Evolutionary conservation across 2,329 filamentous ascomycete species (phyloP).

Genomic region (Zasmidium cellare): DNA sequence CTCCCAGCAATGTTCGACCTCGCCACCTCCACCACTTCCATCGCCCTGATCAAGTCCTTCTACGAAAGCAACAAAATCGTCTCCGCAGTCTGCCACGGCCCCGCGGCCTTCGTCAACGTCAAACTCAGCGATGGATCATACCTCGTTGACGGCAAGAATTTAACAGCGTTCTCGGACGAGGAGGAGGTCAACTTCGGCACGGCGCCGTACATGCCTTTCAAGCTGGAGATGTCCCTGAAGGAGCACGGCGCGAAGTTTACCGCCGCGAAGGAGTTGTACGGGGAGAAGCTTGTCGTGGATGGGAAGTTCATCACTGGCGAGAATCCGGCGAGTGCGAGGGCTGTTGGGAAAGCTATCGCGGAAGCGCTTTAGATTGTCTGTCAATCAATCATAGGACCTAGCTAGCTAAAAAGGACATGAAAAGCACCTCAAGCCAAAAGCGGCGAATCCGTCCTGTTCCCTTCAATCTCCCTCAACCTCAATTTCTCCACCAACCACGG

Average conservation of each 20-base stretch:
- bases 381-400: not conserved
- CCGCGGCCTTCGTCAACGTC: constrained; percentile 62
- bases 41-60: constrained; percentile 63
- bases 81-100: constrained; percentile 69
- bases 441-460: constrained; percentile 1
- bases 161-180: not conserved
- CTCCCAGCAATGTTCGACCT: constrained; percentile 63
- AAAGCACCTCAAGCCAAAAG: not conserved
- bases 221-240: not conserved
- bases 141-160: constrained; percentile 43
- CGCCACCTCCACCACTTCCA: constrained; percentile 54
- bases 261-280: not conserved
- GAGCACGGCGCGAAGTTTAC: not conserved
- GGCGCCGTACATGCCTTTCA: not conserved
- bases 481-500: constrained; percentile 35
- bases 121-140: constrained; percentile 53
- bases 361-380: constrained; percentile 8
- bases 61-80: constrained; percentile 61
- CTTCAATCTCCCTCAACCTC: not conserved
- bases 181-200: not conserved
- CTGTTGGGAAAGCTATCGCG: not conserved
- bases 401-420: not conserved
- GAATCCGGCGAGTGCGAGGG: not conserved
- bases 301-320: not conserved
- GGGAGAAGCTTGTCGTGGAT: not conserved